A percentile compares a stretch with the other conserved stretches of the same genome.
Evolutionary conservation across 331 rosid genomes (phyloP).

Genomic region (Ulmus americana): DNA sequence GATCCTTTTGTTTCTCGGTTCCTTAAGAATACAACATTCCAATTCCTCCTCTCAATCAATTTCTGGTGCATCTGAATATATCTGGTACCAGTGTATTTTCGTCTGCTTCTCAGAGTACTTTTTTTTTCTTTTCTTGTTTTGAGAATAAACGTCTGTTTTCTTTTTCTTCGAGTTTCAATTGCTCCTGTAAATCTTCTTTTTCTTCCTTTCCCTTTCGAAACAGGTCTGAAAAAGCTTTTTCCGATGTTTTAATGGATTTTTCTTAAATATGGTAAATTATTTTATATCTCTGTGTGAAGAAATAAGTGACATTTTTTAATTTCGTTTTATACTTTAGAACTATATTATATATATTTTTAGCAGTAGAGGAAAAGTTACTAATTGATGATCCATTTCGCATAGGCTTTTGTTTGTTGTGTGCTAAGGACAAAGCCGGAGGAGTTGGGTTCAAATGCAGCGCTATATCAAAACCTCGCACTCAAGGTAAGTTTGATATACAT

Average conservation of each 20-base stretch:
- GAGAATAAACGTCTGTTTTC: neutral
- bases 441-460: slow-evolving; percentile 46
- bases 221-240: neutral
- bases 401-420: slow-evolving; percentile 43
- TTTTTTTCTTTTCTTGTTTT: too few species aligned
- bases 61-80: too few species aligned
- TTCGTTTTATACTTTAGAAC: neutral
- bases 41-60: too few species aligned
- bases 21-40: too few species aligned
- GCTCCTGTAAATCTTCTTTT: neutral
- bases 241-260: neutral
- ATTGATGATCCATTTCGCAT: neutral
- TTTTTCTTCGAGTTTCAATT: neutral
- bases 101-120: too few species aligned
- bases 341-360: neutral
- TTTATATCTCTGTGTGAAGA: neutral
- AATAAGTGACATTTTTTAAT: neutral
- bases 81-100: too few species aligned
- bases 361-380: neutral
- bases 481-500: slow-evolving; percentile 33
- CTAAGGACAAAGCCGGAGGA: slow-evolving; percentile 33
- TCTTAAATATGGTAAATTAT: slow-evolving; percentile 2
- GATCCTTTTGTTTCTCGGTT: too few species aligned
- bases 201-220: slow-evolving; percentile 1
- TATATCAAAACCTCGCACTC: slow-evolving; percentile 59